A percentile compares a stretch with the other conserved stretches of the same genome.
Evolutionary conservation across 1,284 basidiomycete species (phyloP).

Genomic region (Megacollybia platyphylla): DNA sequence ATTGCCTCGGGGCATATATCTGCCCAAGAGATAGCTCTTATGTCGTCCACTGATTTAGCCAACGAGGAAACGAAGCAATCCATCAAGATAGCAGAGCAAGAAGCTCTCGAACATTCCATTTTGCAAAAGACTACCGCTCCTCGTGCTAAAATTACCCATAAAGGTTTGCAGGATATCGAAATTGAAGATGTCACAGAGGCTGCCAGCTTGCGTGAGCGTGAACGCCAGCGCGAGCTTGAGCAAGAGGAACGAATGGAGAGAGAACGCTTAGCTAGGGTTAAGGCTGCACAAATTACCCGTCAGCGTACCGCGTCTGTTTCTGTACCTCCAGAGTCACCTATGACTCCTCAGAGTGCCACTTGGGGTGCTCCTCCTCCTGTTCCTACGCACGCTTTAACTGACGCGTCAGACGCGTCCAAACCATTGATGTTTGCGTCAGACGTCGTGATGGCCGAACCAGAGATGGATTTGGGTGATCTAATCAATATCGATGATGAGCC

Average conservation of each 20-base stretch:
- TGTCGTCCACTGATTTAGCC: slow-evolving; percentile 78
- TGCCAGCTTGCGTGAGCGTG: slow-evolving; percentile 32
- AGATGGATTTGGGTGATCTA: slow-evolving; percentile 61
- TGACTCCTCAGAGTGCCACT: slow-evolving; percentile 23
- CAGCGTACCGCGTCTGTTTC: slow-evolving; percentile 37
- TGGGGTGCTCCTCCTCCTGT: slow-evolving; percentile 53
- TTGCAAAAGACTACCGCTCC: slow-evolving; percentile 58
- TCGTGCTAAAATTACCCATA: slow-evolving; percentile 81
- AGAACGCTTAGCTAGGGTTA: slow-evolving; percentile 45
- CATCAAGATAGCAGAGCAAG: slow-evolving; percentile 68
- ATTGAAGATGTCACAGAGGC: slow-evolving; percentile 43
- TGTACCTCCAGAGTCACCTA: slow-evolving; percentile 52
- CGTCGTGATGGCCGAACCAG: slow-evolving; percentile 31
- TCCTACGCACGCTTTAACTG: slow-evolving; percentile 24
- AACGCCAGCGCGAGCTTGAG: slow-evolving; percentile 41
- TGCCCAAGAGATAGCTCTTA: slow-evolving; percentile 59
- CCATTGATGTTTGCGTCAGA: slow-evolving; percentile 31
- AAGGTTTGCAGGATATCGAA: slow-evolving; percentile 80
- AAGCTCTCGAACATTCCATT: slow-evolving; percentile 73
- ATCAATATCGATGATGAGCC: slow-evolving; percentile 70
- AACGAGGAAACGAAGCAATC: slow-evolving; percentile 72
- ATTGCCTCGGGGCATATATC: slow-evolving; percentile 55
- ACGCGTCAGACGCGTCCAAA: slow-evolving; percentile 14
- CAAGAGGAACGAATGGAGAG: slow-evolving; percentile 53
- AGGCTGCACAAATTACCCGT: slow-evolving; percentile 25